These are phyloP conservation scores for Jasminum sambac DNA, from an alignment of 257 asterid genomes.

Conservation along the genomic window DNA sequence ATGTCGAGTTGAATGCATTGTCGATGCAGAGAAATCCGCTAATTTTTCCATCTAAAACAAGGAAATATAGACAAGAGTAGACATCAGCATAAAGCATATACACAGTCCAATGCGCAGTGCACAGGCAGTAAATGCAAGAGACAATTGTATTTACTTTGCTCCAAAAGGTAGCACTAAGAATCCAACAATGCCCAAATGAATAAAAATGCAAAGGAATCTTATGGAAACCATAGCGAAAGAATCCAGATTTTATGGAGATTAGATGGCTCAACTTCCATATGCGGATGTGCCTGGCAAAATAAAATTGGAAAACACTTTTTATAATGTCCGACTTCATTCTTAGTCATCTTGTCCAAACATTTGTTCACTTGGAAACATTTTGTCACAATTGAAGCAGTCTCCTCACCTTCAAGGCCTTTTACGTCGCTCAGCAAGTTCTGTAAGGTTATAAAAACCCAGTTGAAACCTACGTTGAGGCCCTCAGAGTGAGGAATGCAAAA, in stretches of 20 bases:
- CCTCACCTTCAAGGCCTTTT: not conserved
- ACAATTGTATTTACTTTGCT: not conserved
- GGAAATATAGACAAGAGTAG: constrained; percentile 10
- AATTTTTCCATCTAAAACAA: constrained; percentile 76
- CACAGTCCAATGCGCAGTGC: constrained; percentile 17
- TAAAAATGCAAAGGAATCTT: not conserved
- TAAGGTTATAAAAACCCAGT: too few species aligned
- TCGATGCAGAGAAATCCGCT: constrained; percentile 52
- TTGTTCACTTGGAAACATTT: not conserved
- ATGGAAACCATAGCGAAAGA: not conserved
- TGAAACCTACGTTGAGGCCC: too few species aligned
- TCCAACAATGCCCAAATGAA: not conserved
- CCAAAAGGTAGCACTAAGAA: not conserved
- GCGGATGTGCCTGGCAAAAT: not conserved
- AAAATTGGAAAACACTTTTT: not conserved
- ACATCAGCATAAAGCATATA: constrained; percentile 9
- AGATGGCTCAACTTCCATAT: not conserved
- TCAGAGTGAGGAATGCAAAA: too few species aligned
- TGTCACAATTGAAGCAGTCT: not conserved
- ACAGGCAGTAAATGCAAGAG: constrained; percentile 9
- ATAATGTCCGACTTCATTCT: not conserved
- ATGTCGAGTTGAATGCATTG: constrained; percentile 48
- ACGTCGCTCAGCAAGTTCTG: not conserved
- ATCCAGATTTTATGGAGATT: not conserved
- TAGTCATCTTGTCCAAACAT: not conserved